Conservation (phyloP, 441 rosid genomes). For the Euphorbia schlechtendalii region DNA sequence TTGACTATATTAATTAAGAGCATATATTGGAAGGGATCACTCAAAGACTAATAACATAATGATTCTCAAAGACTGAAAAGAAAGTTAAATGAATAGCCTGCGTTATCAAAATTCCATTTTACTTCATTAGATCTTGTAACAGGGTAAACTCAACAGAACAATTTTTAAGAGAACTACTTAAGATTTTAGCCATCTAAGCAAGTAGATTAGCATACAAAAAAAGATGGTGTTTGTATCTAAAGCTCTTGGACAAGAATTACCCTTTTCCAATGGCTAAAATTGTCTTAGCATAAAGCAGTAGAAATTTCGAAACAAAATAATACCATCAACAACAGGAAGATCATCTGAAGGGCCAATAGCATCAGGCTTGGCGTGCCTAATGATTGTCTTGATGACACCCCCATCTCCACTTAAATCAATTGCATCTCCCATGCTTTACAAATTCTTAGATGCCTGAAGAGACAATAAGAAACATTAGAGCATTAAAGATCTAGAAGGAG, state of each 20-base stretch:
- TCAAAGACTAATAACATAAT: too few species aligned
- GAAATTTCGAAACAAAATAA: conserved; percentile 4
- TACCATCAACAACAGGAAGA: conserved; percentile 92
- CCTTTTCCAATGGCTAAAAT: background rate
- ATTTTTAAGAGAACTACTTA: background rate
- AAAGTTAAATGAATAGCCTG: too few species aligned
- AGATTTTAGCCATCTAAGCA: background rate
- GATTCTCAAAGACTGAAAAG: too few species aligned
- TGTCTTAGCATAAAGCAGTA: background rate
- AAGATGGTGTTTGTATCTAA: background rate
- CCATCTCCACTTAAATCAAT: conserved; percentile 79
- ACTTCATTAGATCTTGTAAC: background rate
- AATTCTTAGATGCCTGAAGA: conserved; percentile 27
- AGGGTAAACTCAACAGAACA: background rate
- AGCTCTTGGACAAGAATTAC: background rate
- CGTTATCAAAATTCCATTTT: background rate
- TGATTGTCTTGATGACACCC: conserved; percentile 64
- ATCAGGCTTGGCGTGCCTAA: conserved; percentile 58
- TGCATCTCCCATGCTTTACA: conserved; percentile 49
- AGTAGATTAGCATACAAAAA: background rate
- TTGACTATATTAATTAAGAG: too few species aligned
- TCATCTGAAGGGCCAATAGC: conserved; percentile 64
- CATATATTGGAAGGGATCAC: too few species aligned
- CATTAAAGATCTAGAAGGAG: background rate
- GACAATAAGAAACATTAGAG: conserved; percentile 9